phyloP scores from a whole-genome alignment of 306 rosid species.

The cucumber (Cucumis sativus) region DNA sequence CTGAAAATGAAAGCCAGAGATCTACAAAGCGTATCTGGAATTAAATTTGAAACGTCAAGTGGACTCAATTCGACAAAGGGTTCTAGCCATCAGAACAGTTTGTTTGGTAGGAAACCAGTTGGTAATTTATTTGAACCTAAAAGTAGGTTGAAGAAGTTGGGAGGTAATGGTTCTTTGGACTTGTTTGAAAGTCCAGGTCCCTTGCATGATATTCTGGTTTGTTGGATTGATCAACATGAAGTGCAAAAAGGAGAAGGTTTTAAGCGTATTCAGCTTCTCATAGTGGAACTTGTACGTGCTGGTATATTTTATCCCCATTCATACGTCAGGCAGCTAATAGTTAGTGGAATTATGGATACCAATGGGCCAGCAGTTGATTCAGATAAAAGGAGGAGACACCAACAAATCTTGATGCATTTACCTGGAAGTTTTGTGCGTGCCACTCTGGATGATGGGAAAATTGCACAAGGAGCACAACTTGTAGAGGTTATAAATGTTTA shows the following conservation, averaged over 20 bases:
- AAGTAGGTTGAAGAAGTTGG: slow-evolving; percentile 21
- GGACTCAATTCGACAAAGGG: slow-evolving; percentile 21
- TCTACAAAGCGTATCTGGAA: slow-evolving; percentile 26
- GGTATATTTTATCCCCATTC: slow-evolving; percentile 81
- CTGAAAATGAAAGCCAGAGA: slow-evolving; percentile 59
- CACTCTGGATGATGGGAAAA: slow-evolving; percentile 54
- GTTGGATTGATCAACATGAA: slow-evolving; percentile 98
- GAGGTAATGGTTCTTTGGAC: slow-evolving; percentile 17
- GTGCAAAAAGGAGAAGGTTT: slow-evolving; percentile 70
- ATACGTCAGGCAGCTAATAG: slow-evolving; percentile 85
- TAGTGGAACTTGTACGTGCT: slow-evolving; percentile 62
- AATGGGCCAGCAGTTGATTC: slow-evolving; percentile 38
- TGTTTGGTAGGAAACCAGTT: slow-evolving; percentile 16
- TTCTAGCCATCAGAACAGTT: slow-evolving; percentile 27
- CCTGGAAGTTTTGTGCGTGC: slow-evolving; percentile 46
- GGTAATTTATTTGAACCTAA: slow-evolving; percentile 25
- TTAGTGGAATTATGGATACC: slow-evolving; percentile 79
- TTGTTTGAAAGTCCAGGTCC: slow-evolving; percentile 85
- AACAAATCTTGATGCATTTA: slow-evolving; percentile 54
- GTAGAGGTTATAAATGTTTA: slow-evolving; percentile 50
- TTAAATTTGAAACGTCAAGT: slow-evolving; percentile 21
- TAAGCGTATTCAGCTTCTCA: slow-evolving; percentile 60
- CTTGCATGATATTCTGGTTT: slow-evolving; percentile 78
- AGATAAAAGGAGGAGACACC: slow-evolving; percentile 59
- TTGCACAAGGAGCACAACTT: slow-evolving; percentile 47